Conservation (phyloP, 208 protist genomes). For the Trypanosoma melophagium region DNA sequence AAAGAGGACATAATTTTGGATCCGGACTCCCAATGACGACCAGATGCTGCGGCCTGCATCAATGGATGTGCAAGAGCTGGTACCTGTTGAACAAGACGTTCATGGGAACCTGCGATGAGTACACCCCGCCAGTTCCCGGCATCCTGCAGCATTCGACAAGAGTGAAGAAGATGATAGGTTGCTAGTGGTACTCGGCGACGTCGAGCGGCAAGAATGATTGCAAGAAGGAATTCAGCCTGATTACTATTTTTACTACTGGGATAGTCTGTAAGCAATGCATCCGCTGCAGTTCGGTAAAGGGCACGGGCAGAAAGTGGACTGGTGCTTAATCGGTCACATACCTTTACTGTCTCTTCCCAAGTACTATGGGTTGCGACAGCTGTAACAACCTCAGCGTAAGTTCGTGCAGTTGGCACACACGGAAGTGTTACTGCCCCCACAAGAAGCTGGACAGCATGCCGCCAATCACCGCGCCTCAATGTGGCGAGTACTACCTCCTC, state of each 20-base stretch:
- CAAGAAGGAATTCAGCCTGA: conserved; percentile 9
- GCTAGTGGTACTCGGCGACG: conserved; percentile 24
- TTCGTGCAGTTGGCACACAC: conserved; percentile 62
- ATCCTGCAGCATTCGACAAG: conserved; percentile 25
- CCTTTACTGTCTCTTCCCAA: conserved; percentile 38
- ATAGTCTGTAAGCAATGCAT: conserved; percentile 38
- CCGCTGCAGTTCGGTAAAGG: conserved; percentile 53
- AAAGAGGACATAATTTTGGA: conserved; percentile 21
- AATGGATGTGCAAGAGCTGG: conserved; percentile 15
- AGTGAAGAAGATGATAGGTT: conserved; percentile 24
- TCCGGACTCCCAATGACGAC: conserved; percentile 11
- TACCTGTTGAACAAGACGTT: conserved; percentile 21
- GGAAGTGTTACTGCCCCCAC: conserved; percentile 47
- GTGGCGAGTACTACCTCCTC: conserved; percentile 56
- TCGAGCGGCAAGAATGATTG: conserved; percentile 24
- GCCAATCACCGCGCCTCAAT: conserved; percentile 42
- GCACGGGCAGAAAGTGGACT: conserved; percentile 53
- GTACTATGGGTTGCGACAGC: conserved; percentile 39
- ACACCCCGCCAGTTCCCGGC: conserved; percentile 20
- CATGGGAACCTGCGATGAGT: conserved; percentile 16
- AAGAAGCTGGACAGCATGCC: conserved; percentile 49
- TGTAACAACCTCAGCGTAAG: conserved; percentile 56
- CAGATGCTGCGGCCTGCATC: conserved; percentile 25
- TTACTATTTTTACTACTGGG: conserved; percentile 9
- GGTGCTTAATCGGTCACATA: conserved; percentile 55